These are phyloP conservation scores for Cutaneotrichosporon sp. DNA, from an alignment of 1,284 basidiomycete species.

Conservation along the genomic window DNA sequence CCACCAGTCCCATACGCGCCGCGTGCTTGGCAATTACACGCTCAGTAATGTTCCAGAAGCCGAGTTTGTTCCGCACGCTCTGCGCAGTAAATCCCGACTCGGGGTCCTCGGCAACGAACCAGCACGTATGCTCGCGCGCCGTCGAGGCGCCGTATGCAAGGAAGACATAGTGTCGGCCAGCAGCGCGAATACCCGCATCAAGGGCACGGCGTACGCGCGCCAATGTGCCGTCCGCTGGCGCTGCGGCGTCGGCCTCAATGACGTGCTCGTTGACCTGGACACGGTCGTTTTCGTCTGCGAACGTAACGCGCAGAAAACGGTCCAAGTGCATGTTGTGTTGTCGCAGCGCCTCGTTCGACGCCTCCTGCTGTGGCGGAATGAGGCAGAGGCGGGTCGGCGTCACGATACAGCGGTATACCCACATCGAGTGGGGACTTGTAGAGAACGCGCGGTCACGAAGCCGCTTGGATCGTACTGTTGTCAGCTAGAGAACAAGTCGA, in stretches of 20 bases:
- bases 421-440: slow-evolving; percentile 10
- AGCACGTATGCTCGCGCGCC: slow-evolving; percentile 19
- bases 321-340: slow-evolving; percentile 13
- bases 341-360: slow-evolving; percentile 25
- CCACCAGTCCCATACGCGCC: slow-evolving; percentile 16
- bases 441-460: slow-evolving; percentile 2
- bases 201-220: slow-evolving; percentile 26
- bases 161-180: slow-evolving; percentile 26
- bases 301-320: slow-evolving; percentile 30
- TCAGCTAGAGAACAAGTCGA: slow-evolving; percentile 4
- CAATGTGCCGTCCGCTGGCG: slow-evolving; percentile 18
- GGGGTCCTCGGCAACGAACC: slow-evolving; percentile 25
- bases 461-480: slow-evolving; percentile 8
- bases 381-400: slow-evolving; percentile 28
- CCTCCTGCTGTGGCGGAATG: slow-evolving; percentile 23
- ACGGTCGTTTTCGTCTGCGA: slow-evolving; percentile 27
- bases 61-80: slow-evolving; percentile 7
- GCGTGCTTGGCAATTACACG: slow-evolving; percentile 22
- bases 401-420: slow-evolving; percentile 20
- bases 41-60: slow-evolving; percentile 20
- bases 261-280: slow-evolving; percentile 22
- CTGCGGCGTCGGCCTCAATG: slow-evolving; percentile 16
- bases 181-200: slow-evolving; percentile 19
- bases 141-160: slow-evolving; percentile 11
- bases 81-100: slow-evolving; percentile 10